Base-by-base conservation (phyloP, 2,329 filamentous ascomycete genomes). In the Diaporthe destruens region DNA sequence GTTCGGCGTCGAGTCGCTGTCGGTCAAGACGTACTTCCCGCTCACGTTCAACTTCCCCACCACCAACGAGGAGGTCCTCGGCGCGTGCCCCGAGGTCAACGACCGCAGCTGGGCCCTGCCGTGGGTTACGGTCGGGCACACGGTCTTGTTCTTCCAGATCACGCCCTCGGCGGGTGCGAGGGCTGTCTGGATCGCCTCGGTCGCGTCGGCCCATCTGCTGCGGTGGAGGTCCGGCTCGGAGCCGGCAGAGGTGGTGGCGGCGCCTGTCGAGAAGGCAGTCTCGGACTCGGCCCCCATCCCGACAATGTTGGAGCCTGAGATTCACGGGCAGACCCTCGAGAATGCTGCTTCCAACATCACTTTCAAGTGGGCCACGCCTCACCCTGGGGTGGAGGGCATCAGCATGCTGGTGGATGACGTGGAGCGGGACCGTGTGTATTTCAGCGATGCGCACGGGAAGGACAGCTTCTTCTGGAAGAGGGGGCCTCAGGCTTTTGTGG, bases 11-110 rank as follows among this genome's bases (percentile, higher is more conserved):
- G 83, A 85, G 36, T 97, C 94, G 75, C 85, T 94, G 68, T 87
- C 83, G 4, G 98, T 99, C 79, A 89, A 95, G 75, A 96, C 94
- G 0, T 94, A 94, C 76, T 99, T 99, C 78, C 96, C 96, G 1
- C 91, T 94, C 44, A 92, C 95, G 0, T 98, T 94, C 80, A 90
- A 89, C 25, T 98, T 99, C 77, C 69, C 71, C 8, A 39, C 71
- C 18, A 75, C 75, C 1, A 74, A 74, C 6, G 75, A 71, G 23
- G 82, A 93, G 5, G 81, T 85, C 2, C 11, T 7, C 6, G 61
- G 61, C 12, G 87, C 87, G 36, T 87, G 94, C 11, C 82, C 87
- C 14, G 92, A 94, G 77, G 87, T 90, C 65, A 86, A 87, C 70
- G 96, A 98, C 80, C 88, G 93, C 68, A 88, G 95, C 57, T 98